Evolutionary conservation across 164 flowering plant species (phyloP).

Genomic region (Nymphaea colorata): DNA sequence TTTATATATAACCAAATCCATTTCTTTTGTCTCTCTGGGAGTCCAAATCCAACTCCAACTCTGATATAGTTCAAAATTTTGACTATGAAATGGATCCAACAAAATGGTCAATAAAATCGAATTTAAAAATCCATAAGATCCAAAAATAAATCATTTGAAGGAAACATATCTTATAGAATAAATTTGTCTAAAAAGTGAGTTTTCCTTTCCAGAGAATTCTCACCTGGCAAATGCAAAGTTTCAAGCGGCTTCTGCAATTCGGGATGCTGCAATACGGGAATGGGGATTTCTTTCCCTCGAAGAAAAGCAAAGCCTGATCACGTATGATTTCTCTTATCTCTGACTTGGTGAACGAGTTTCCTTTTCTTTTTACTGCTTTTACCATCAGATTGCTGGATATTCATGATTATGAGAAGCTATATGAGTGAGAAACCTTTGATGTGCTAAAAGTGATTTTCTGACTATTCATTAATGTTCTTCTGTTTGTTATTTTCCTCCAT

Average conservation of each 20-base stretch:
- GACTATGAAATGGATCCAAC: neutral
- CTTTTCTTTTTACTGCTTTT: neutral
- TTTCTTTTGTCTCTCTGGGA: neutral
- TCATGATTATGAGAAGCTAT: neutral
- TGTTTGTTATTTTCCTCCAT: neutral
- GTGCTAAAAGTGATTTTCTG: neutral
- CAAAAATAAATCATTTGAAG: neutral
- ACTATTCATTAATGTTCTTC: neutral
- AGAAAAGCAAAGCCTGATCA: slow-evolving; percentile 55
- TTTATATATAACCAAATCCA: too few species aligned
- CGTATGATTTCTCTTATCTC: slow-evolving; percentile 23
- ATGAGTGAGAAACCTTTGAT: neutral
- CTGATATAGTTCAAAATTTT: too few species aligned
- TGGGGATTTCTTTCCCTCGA: slow-evolving; percentile 68
- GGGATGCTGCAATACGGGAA: slow-evolving; percentile 83
- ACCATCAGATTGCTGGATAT: neutral
- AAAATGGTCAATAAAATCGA: neutral
- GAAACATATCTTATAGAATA: neutral
- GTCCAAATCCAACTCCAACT: too few species aligned
- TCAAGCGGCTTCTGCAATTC: slow-evolving; percentile 88
- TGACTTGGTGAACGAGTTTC: neutral
- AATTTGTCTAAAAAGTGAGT: neutral
- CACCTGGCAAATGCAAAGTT: slow-evolving; percentile 79
- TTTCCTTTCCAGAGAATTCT: slow-evolving; percentile 59
- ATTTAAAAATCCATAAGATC: neutral